phyloP scores from a whole-genome alignment of 225 moss, liverwort and hornwort species.

The Polytrichum formosum region DNA sequence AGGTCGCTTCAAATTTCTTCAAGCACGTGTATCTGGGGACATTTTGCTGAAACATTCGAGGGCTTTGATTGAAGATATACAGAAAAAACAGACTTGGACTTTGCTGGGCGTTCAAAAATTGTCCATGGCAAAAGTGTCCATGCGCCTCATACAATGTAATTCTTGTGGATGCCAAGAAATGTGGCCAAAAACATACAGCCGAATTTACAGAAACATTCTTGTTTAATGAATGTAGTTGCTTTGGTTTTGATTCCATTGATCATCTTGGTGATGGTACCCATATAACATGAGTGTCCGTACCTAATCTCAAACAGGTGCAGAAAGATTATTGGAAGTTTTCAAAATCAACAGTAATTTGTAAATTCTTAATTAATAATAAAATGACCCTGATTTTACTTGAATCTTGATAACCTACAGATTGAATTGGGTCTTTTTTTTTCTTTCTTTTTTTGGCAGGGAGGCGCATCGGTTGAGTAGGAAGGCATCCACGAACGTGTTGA shows the following conservation, averaged over 20 bases:
- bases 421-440: neutral
- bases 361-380: too few relatives aligned
- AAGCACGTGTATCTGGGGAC: neutral
- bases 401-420: neutral
- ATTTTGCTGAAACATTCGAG: neutral
- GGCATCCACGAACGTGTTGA: slow-evolving; percentile 73
- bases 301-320: neutral
- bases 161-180: too few relatives aligned
- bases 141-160: too few relatives aligned
- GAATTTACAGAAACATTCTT: neutral
- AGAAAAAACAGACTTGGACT: too few relatives aligned
- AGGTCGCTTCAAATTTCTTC: neutral
- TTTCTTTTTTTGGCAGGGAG: slow-evolving; percentile 47
- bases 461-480: slow-evolving; percentile 72
- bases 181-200: too few relatives aligned
- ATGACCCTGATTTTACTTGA: too few relatives aligned
- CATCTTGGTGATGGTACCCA: neutral
- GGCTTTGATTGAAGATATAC: neutral
- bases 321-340: too few relatives aligned
- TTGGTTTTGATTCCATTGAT: neutral
- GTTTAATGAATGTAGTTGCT: neutral
- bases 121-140: neutral
- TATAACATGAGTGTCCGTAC: neutral
- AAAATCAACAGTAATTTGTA: too few relatives aligned
- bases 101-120: neutral